Base-by-base conservation (phyloP, 306 rosid genomes). In the Fagus crenata region DNA sequence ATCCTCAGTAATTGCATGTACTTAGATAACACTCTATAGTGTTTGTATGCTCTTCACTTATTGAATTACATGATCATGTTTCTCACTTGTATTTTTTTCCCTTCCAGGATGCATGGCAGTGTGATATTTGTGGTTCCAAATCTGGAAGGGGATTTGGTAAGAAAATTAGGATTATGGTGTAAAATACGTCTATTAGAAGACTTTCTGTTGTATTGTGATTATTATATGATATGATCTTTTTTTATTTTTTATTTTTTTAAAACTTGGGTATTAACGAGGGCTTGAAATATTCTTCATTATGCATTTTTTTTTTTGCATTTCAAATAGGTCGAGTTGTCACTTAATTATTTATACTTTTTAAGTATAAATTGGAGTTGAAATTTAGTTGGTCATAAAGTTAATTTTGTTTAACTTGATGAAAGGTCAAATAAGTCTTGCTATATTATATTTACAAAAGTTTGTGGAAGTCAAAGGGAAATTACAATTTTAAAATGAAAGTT, bases 141-240 rank as follows among this genome's bases (percentile, higher is more conserved):
- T 96, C 99, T 78, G 99, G 99, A 87, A 87, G 90, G 88, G 99
- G 99, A 46, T 96, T 96, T 85, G 97, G 99, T 96, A 87, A 88
- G 93, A 77, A 74, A 33, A 33, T 63, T 37, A 36, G 17, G 15
- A 49, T 13, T 32, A 11, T 37, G 2, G 42, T 4, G 7, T 69
- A 22, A 60, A 74, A 69, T 73, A 32, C 18, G 64, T 40, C 43
- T 56, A 58, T 60, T 43, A 67, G 69, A 64, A 64, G 28, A 36
- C 8, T 64, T 54, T 32, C 35, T 73, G 4, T 53, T 32, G 0
- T 69, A 28, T 69, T 14, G 15, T 49, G 31, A 46, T 2, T 61
- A 0, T 43, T 5, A 49, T 41, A 73, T 35, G 55, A 14, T 22
- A 22, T 55, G 15, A 31, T 51, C 33, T 69, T 59, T 71, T 13